Percentiles rank a stretch among this genome's conserved stretches.
Evolutionary conservation across 306 rosid genomes (phyloP).

Genomic region (Corylus heterophylla): DNA sequence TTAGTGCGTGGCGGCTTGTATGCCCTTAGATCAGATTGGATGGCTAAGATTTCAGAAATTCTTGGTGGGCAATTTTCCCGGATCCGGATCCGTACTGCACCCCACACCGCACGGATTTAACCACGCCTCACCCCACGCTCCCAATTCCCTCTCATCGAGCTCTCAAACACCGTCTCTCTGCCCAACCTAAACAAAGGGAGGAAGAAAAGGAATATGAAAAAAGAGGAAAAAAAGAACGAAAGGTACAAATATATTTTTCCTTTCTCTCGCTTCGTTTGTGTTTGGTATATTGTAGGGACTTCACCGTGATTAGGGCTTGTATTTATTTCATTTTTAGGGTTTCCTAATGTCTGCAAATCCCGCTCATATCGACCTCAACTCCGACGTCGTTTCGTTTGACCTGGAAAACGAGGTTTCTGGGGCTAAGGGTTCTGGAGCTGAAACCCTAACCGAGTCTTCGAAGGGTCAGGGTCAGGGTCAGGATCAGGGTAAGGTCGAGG

Average conservation of each 20-base stretch:
- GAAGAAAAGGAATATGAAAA: background rate
- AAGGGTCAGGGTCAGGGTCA: conserved; percentile 9
- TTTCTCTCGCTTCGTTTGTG: background rate
- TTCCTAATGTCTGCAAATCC: conserved; percentile 40
- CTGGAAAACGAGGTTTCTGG: conserved; percentile 36
- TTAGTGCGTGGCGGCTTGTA: too few species aligned
- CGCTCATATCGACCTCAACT: conserved; percentile 42
- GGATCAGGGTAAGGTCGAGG: too few species aligned
- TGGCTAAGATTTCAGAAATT: too few species aligned
- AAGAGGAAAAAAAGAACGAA: background rate
- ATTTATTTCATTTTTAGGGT: conserved; percentile 29
- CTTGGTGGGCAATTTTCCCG: too few species aligned
- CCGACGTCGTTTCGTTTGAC: conserved; percentile 44
- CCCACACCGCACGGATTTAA: background rate
- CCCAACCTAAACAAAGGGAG: background rate
- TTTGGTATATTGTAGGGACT: background rate
- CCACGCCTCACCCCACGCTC: background rate
- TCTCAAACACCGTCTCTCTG: background rate
- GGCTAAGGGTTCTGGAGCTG: conserved; percentile 17
- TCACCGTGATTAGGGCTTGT: conserved; percentile 27
- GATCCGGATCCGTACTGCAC: background rate
- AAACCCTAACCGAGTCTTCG: conserved; percentile 30
- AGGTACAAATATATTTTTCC: conserved; percentile 23
- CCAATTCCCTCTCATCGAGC: background rate
- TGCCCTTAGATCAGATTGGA: too few species aligned